These are phyloP conservation scores for Acacia pycnantha DNA, from an alignment of 331 rosid species.

Conservation along the genomic window DNA sequence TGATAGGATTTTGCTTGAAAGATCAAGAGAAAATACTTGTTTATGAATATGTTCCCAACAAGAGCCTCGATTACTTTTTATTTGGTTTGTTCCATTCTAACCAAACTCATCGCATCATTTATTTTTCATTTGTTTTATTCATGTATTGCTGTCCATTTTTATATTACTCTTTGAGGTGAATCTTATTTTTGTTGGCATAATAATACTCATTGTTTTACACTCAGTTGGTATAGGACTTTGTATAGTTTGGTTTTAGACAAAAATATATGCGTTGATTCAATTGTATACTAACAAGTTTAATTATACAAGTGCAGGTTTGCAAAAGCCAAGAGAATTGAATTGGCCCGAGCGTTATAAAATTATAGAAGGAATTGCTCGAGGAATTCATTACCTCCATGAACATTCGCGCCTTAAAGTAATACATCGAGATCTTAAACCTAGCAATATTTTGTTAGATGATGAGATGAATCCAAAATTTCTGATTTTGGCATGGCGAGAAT, in stretches of 20 bases:
- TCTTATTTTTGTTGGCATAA: neutral
- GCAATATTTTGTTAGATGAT: neutral
- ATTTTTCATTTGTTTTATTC: neutral
- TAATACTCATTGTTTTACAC: too few relatives aligned
- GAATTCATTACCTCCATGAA: neutral
- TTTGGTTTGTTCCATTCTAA: conserved; percentile 22
- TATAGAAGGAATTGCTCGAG: neutral
- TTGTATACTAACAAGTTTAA: neutral
- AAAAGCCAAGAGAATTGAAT: neutral
- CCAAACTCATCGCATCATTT: neutral
- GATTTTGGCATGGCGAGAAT: neutral
- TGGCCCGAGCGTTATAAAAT: neutral
- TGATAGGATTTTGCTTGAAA: too few relatives aligned
- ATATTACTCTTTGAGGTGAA: neutral
- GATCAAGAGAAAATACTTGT: too few relatives aligned
- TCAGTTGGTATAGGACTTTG: too few relatives aligned
- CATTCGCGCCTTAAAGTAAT: neutral
- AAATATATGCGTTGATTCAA: too few relatives aligned
- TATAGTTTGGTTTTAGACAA: too few relatives aligned
- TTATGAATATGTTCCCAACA: conserved; percentile 42
- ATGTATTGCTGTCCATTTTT: neutral
- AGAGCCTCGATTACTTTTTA: conserved; percentile 30
- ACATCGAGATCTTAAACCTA: neutral
- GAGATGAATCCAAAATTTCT: neutral
- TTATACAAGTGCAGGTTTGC: neutral